Conservation (phyloP, 148 eudicot species). For the Hydrangea macrophylla region DNA sequence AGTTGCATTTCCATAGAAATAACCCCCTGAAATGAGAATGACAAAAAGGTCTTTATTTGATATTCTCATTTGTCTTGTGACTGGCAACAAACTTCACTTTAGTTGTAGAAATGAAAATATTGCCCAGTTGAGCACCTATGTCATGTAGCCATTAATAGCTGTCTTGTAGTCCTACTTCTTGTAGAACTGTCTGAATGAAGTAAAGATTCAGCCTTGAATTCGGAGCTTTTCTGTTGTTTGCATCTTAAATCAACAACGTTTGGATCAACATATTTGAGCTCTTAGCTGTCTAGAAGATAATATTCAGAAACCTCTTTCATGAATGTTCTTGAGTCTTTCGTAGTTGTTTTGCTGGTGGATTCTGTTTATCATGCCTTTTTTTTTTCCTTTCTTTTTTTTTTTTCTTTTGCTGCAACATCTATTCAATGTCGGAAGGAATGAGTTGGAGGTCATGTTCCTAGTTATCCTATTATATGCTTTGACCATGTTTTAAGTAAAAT, state of each 20-base stretch:
- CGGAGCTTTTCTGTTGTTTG: not conserved
- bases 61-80: not conserved
- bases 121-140: not conserved
- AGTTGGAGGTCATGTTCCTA: too few relatives aligned
- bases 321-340: not conserved
- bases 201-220: not conserved
- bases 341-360: too few relatives aligned
- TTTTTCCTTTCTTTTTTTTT: too few relatives aligned
- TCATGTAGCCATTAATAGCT: not conserved
- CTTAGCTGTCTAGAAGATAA: not conserved
- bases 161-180: not conserved
- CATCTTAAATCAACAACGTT: not conserved
- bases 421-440: too few relatives aligned
- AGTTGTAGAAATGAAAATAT: not conserved
- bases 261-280: not conserved
- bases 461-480: too few relatives aligned
- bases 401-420: too few relatives aligned
- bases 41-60: not conserved
- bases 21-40: not conserved
- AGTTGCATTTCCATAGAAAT: not conserved
- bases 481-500: too few relatives aligned
- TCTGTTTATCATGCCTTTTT: too few relatives aligned
- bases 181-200: not conserved
- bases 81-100: not conserved
- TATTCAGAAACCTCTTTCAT: not conserved